Evolutionary conservation across 306 rosid genomes (phyloP).

Genomic region (Lupinus albus): DNA sequence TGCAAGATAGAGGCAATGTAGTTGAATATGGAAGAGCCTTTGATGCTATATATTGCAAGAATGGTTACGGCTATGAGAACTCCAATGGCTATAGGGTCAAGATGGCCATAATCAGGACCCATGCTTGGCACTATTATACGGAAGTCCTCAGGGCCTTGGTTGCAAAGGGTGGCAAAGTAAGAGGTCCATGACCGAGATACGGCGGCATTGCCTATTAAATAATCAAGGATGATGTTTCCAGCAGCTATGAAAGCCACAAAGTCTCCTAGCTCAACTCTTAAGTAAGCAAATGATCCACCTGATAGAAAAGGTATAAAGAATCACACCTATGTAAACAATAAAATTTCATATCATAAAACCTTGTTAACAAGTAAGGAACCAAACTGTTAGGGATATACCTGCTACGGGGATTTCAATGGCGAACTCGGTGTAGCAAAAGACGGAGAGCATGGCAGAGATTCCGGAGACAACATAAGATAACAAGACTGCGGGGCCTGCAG

Average conservation of each 20-base stretch:
- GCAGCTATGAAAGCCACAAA: constrained; percentile 79
- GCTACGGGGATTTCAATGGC: constrained; percentile 91
- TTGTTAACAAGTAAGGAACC: too few species aligned
- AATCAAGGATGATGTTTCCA: constrained; percentile 79
- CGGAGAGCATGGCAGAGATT: constrained; percentile 83
- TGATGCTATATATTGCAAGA: constrained; percentile 71
- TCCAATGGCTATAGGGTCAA: constrained; percentile 70
- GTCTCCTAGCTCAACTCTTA: constrained; percentile 83
- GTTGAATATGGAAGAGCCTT: constrained; percentile 79
- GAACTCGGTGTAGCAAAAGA: constrained; percentile 89
- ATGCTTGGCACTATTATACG: constrained; percentile 51
- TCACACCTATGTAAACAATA: too few species aligned
- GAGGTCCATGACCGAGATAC: constrained; percentile 89
- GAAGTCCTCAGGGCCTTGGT: constrained; percentile 52
- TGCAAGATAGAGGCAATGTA: constrained; percentile 74
- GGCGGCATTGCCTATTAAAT: constrained; percentile 64
- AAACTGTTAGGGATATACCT: too few species aligned
- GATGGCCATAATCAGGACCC: constrained; percentile 41
- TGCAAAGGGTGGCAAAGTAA: constrained; percentile 75
- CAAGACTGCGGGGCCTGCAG: constrained; percentile 80
- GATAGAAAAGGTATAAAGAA: too few species aligned
- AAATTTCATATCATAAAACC: too few species aligned
- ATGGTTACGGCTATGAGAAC: constrained; percentile 49
- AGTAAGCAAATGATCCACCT: constrained; percentile 88
- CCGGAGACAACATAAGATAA: constrained; percentile 76